Percentiles rank a stretch among this genome's conserved stretches.
phyloP scores from a whole-genome alignment of 2,329 filamentous ascomycete species.

The Colletotrichum musae region DNA sequence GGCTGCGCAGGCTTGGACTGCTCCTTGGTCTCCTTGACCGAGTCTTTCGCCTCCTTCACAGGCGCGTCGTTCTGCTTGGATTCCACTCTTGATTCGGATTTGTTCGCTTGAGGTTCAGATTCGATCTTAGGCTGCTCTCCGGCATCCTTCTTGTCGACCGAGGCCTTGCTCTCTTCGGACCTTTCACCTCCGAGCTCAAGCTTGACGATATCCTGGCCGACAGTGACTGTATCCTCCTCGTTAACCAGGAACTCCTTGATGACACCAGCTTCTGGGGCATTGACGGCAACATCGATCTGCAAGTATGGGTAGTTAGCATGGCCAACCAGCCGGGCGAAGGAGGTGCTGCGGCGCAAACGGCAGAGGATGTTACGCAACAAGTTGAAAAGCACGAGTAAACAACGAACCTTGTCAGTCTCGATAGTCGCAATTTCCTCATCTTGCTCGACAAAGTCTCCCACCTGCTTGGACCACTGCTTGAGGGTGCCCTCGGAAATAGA shows the following conservation, averaged over 20 bases:
- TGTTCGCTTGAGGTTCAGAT: slow-evolving; percentile 44
- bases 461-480: slow-evolving; percentile 93
- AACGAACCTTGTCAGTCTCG: slow-evolving; percentile 92
- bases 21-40: slow-evolving; percentile 40
- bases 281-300: slow-evolving; percentile 96
- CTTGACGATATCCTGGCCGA: slow-evolving; percentile 91
- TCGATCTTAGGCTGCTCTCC: slow-evolving; percentile 37
- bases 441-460: slow-evolving; percentile 93
- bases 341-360: not conserved
- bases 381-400: slow-evolving; percentile 35
- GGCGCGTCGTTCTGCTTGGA: slow-evolving; percentile 53
- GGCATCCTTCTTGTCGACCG: slow-evolving; percentile 20
- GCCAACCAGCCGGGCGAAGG: no score
- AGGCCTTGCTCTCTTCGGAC: slow-evolving; percentile 52
- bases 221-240: slow-evolving; percentile 95
- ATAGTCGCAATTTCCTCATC: slow-evolving; percentile 99
- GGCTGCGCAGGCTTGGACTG: slow-evolving; percentile 44
- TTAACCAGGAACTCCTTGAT: slow-evolving; percentile 93
- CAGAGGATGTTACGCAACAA: slow-evolving; percentile 3
- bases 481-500: slow-evolving; percentile 98
- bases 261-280: slow-evolving; percentile 89
- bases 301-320: not conserved
- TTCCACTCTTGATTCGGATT: slow-evolving; percentile 58
- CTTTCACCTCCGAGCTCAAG: slow-evolving; percentile 77
- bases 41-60: slow-evolving; percentile 38